A percentile compares a stretch with the other conserved stretches of the same genome.
Conservation (phyloP, 768 basidiomycete genomes). For the Amanita muscaria region DNA sequence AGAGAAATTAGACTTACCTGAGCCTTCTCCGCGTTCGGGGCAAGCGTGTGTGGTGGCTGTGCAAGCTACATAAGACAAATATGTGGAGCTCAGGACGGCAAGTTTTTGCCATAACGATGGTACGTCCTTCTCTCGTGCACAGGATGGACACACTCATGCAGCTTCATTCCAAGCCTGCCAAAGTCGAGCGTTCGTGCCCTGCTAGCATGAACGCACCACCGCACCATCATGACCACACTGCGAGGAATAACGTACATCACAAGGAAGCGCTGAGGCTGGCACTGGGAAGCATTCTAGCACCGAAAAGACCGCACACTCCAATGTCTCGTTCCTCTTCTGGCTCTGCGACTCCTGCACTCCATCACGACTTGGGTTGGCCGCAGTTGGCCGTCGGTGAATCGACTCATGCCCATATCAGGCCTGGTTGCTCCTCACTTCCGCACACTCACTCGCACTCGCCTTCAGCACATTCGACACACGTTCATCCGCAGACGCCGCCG, state of each 20-base stretch:
- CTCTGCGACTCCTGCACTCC: constrained; percentile 46
- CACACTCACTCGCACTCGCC: constrained; percentile 15
- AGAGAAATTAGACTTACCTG: too few relatives aligned
- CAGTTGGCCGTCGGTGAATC: constrained; percentile 15
- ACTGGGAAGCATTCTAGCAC: constrained; percentile 51
- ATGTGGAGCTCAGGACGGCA: too few relatives aligned
- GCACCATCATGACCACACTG: not conserved
- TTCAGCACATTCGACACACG: constrained; percentile 8
- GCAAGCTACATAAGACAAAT: too few relatives aligned
- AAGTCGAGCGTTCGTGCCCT: constrained; percentile 2
- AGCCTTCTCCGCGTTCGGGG: too few relatives aligned
- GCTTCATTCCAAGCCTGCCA: too few relatives aligned
- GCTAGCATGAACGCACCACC: not conserved
- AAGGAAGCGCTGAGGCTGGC: constrained; percentile 46
- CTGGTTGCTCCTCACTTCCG: constrained; percentile 19
- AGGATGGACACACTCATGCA: too few relatives aligned
- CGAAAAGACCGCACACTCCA: constrained; percentile 45
- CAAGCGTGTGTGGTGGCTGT: too few relatives aligned
- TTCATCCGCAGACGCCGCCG: too few relatives aligned
- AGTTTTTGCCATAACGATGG: too few relatives aligned
- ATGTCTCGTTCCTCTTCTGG: constrained; percentile 33
- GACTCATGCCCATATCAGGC: constrained; percentile 19
- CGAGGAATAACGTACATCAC: constrained; percentile 28
- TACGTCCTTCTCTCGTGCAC: too few relatives aligned
- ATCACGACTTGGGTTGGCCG: constrained; percentile 6